Evolutionary conservation across 2,329 filamentous ascomycete species (phyloP).

Genomic region (Ceratocystis papillata): DNA sequence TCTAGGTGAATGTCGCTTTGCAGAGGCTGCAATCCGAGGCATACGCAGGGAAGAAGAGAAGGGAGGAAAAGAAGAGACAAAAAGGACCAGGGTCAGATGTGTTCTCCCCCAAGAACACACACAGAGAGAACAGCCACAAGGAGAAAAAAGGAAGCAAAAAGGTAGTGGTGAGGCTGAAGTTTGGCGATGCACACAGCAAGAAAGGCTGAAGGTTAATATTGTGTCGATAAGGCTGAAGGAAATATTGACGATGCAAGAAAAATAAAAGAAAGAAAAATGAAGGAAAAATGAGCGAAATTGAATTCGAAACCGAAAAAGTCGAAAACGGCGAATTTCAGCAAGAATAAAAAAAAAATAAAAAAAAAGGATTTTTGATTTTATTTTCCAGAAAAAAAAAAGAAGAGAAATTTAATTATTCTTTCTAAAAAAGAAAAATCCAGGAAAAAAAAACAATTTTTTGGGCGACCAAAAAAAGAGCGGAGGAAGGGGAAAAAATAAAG

Average conservation of each 20-base stretch:
- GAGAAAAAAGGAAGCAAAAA: slow-evolving; percentile 1
- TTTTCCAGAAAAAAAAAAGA: slow-evolving; percentile 1
- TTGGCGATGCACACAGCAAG: not conserved
- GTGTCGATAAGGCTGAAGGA: slow-evolving; percentile 4
- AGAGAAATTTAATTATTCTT: not conserved
- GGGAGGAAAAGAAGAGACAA: not conserved
- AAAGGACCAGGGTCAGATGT: not conserved
- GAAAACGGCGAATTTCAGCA: slow-evolving; percentile 5
- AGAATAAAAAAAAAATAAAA: not conserved
- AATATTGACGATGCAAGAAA: not conserved
- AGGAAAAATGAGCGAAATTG: not conserved
- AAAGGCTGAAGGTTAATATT: not conserved
- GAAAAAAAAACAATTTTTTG: slow-evolving; percentile 2
- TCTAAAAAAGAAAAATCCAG: slow-evolving; percentile 2
- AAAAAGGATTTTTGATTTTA: not conserved
- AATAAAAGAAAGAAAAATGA: slow-evolving; percentile 8
- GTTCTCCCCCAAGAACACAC: not conserved
- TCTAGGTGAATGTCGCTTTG: slow-evolving; percentile 50
- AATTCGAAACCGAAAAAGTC: not conserved
- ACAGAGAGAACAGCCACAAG: not conserved
- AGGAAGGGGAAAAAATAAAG: slow-evolving; percentile 12
- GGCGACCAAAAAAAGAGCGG: slow-evolving; percentile 7
- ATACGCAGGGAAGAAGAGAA: slow-evolving; percentile 36
- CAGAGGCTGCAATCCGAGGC: slow-evolving; percentile 49
- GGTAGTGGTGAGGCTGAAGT: slow-evolving; percentile 10